A percentile compares a stretch with the other conserved stretches of the same genome.
phyloP scores from a whole-genome alignment of 1,284 basidiomycete species.

The Trichosporon asahii region DNA sequence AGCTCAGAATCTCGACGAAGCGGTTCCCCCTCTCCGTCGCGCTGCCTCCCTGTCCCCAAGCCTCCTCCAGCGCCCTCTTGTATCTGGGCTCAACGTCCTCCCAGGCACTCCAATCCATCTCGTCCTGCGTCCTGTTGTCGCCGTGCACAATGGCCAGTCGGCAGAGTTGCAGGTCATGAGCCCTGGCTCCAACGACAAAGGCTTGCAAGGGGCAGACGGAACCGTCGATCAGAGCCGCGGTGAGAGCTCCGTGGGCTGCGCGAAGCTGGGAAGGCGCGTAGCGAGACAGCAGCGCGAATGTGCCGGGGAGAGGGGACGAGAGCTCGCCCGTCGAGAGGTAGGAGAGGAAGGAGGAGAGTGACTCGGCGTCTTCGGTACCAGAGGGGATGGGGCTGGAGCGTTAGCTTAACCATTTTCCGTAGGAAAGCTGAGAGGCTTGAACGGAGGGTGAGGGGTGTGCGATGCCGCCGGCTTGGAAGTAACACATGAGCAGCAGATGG shows the following conservation, averaged over 20 bases:
- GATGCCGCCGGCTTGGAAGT: too few species aligned
- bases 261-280: conserved; percentile 14
- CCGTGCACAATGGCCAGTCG: conserved; percentile 23
- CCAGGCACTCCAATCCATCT: conserved; percentile 7
- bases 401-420: too few species aligned
- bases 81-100: neutral
- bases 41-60: conserved; percentile 3
- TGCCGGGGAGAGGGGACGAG: neutral
- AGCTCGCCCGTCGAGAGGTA: conserved; percentile 7
- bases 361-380: neutral
- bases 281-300: conserved; percentile 6
- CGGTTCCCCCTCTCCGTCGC: conserved; percentile 16
- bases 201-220: conserved; percentile 17
- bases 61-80: conserved; percentile 9
- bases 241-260: conserved; percentile 11
- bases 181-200: conserved; percentile 20
- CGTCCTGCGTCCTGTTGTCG: conserved; percentile 12
- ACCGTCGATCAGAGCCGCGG: conserved; percentile 18
- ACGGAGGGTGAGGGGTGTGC: neutral
- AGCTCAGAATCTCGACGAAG: conserved; percentile 15
- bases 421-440: too few species aligned
- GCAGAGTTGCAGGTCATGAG: conserved; percentile 20
- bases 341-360: conserved; percentile 13
- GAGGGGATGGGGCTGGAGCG: neutral
- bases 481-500: too few species aligned